Evolutionary conservation across 768 basidiomycete genomes (phyloP), one percentile per base, ranked within the genome.

Genomic region (Amanita fuliginea): DNA sequence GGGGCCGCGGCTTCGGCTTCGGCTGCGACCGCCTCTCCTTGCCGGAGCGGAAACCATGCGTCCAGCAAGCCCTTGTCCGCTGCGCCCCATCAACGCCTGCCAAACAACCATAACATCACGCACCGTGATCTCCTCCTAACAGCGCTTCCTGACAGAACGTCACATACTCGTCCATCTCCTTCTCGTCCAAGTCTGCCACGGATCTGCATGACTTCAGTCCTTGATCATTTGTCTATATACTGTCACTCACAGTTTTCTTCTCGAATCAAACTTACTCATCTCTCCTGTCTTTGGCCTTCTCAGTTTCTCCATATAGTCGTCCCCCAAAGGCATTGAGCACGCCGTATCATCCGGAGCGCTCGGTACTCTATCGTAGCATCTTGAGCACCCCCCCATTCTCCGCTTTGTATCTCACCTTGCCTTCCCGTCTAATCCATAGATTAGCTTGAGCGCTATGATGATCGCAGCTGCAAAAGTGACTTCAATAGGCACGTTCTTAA

Each of bases 361-460:
- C 52, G 78, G 77, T 28, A 63, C 57, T 60, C 77, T 83, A 54
- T 52, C 21, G n/a, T n/a, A 39, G 48, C 54, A 24, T 11, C 51
- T 57, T 51, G 57, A 51, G 36, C 49, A 53, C 30, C 28, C 14
- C 21, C 24, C 51, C 52, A 51, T 51, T 35, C 36, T 42, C 16
- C 21, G 28, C 26, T 41, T 54, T 41, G 39, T 21, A 14, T 2
- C 67, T 52, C 59, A 80, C 86, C 86, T 76, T 47, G 57, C 49
- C 54, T 67, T 68, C 24, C 81, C 87, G 60, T 93, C 90, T 24
- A 93, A 59, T 0, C 91, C 93, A 57, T 93, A 93, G 21, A 82
- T 75, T 73, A 95, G 73, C 67, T 93, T 94, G 56, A 93, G 69
- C 32, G 81, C 80, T 9, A 90, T 72, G 10, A 92, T 71, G 42